Base-by-base conservation (phyloP, 805 yeast genomes). In the Ogataea populi-albae region DNA sequence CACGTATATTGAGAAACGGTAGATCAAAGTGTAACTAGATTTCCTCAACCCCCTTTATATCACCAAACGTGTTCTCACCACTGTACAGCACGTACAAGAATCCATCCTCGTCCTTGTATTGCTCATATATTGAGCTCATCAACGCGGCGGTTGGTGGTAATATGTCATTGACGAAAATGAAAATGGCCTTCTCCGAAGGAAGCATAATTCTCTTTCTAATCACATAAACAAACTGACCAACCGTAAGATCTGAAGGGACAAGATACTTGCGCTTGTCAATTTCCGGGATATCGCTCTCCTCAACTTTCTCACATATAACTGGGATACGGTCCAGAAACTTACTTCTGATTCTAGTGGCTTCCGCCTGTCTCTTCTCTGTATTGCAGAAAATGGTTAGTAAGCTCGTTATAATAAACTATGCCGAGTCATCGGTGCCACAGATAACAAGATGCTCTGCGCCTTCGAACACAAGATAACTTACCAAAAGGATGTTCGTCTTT, bases 121-220 rank as follows among this genome's bases (percentile, higher is more conserved):
- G 97, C 55, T 89, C 95, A 59, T 93, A 93, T 46, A 93, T 84
- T 17, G 93, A 76, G 52, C 95, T 83, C 93, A 93, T 87, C 49
- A 93, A 75, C 12, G 98, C 95, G 15, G 98, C 97, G 3, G 98
- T 93, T 30, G 98, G 98, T 8, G 98, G 98, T 50, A 93, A 74
- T 38, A 93, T 88, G 61, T 93, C 98, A 59, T 93, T 91, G 46
- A 93, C 96, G 62, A 93, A 93, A 49, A 93, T 88, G 65, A 93
- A 93, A 47, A 93, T 91, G 28, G 98, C 98, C 80, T 91, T 89
- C 64, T 93, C 98, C 19, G 96, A 85, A 31, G 96, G 96, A 46
- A 93, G 75, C 70, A 85, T 85, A 63, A 93, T 89, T 62, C 98
- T 82, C 68, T 91, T 89, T 65, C 98, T 81, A 52, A 93, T 87